Conservation (phyloP, 2,329 filamentous ascomycete species). For the Colletotrichum caudatum region DNA sequence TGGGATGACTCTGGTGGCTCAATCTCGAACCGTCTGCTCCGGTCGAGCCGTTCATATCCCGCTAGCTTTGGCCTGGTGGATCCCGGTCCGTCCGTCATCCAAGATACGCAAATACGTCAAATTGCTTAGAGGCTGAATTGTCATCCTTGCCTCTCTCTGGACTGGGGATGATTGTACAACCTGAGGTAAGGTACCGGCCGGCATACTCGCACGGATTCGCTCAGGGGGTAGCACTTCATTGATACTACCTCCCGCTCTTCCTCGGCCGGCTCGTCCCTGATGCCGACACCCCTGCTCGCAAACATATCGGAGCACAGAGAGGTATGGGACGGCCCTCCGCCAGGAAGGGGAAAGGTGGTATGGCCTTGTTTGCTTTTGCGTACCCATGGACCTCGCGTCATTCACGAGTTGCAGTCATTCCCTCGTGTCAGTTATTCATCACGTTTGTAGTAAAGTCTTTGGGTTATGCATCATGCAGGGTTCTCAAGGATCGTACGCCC, state of each 20-base stretch:
- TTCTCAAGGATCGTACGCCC: neutral
- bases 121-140: conserved; percentile 19
- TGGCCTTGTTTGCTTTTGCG: neutral
- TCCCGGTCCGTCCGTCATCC: neutral
- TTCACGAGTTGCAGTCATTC: neutral
- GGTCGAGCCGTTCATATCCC: neutral
- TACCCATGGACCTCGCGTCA: neutral
- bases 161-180: neutral
- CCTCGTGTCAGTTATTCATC: neutral
- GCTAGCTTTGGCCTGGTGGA: neutral
- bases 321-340: neutral
- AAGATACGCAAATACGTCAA: neutral
- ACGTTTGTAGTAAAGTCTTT: neutral
- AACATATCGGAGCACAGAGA: neutral
- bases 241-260: neutral
- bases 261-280: conserved; percentile 1
- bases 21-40: conserved; percentile 1
- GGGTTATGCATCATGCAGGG: neutral
- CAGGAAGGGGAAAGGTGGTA: neutral
- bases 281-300: neutral
- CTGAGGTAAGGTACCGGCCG: conserved; percentile 3
- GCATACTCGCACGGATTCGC: neutral
- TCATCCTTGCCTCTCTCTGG: neutral
- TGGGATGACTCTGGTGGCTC: conserved; percentile 1
- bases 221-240: neutral